Evolutionary conservation across 345 rosid species (phyloP), one percentile per base, ranked within the genome.

Genomic region (Trapa bicornis): DNA sequence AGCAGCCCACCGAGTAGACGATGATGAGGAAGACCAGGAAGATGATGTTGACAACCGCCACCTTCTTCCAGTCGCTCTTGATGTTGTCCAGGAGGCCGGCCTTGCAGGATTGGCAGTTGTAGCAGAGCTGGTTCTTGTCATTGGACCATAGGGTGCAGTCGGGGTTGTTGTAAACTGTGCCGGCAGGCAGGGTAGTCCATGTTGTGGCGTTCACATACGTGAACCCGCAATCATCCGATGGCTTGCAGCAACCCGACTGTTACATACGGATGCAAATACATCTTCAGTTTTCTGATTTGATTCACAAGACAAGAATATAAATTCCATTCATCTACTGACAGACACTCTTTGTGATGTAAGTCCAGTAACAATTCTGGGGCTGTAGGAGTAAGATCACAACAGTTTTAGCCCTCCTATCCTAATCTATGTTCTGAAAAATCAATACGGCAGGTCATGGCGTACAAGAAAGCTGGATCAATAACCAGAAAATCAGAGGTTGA

Each of bases 1-100:
- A 83, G 80, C 84, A 78, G 12, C 83, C 87, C 0, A 83, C 52
- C 0, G 84, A 69, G 76, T 80, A 80, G 29, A 83, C 79, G 36
- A 80, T 72, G 65, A 80, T 61, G 35, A 83, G 79, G 76, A 78
- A 53, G 3, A 79, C 74, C 4, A 83, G 81, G 77, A 83, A 61
- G 5, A 75, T 14, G 45, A 78, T 63, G 79, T 80, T 83, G 36
- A 77, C 37, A 0, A 76, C 53, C 3, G 84, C 84, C 29, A 78
- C 61, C 73, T 45, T 69, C 65, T 52, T 73, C 74, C 75, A 76
- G 66, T 71, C 69, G 2, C 52, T 60, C 65, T 66, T 73, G 71
- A 71, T 12, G 68, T 71, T 52, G 65, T 68, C 68, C 38, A 73
- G 60, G 36, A 76, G 54, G 14, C 82, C 82, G 0, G 68, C 77